Evolutionary conservation across 768 basidiomycete genomes (phyloP).

Genomic region (Agaricus blazei): DNA sequence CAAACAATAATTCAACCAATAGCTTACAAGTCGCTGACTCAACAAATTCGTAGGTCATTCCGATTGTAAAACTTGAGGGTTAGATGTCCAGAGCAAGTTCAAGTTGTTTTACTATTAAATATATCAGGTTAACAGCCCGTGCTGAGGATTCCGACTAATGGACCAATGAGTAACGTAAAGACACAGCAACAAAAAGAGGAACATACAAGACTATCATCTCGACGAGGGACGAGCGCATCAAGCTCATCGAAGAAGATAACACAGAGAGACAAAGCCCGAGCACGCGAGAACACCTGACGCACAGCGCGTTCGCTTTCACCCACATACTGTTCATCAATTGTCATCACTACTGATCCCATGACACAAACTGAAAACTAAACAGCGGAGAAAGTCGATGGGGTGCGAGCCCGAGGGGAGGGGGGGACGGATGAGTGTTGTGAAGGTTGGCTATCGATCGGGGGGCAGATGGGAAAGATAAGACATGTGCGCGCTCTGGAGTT

Average conservation of each 20-base stretch:
- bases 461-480: conserved; percentile 20
- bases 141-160: conserved; percentile 86
- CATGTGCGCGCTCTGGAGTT: conserved; percentile 13
- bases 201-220: conserved; percentile 84
- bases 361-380: conserved; percentile 20
- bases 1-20: too few species aligned
- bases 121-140: conserved; percentile 66
- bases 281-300: conserved; percentile 89
- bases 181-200: not conserved
- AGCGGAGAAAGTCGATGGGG: conserved; percentile 75
- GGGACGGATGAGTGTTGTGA: conserved; percentile 80
- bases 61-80: too few species aligned
- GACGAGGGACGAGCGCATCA: conserved; percentile 84
- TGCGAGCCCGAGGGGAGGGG: conserved; percentile 36
- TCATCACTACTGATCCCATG: not conserved
- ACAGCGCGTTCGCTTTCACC: conserved; percentile 97
- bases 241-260: conserved; percentile 96
- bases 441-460: conserved; percentile 81
- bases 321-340: conserved; percentile 61
- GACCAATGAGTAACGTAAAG: not conserved
- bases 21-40: too few species aligned
- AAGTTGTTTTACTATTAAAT: too few species aligned
- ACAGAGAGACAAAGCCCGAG: conserved; percentile 89
- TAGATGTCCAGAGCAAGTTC: too few species aligned
- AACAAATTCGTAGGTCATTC: too few species aligned